phyloP scores from a whole-genome alignment of 306 rosid genomes.

The Castanea sativa region DNA sequence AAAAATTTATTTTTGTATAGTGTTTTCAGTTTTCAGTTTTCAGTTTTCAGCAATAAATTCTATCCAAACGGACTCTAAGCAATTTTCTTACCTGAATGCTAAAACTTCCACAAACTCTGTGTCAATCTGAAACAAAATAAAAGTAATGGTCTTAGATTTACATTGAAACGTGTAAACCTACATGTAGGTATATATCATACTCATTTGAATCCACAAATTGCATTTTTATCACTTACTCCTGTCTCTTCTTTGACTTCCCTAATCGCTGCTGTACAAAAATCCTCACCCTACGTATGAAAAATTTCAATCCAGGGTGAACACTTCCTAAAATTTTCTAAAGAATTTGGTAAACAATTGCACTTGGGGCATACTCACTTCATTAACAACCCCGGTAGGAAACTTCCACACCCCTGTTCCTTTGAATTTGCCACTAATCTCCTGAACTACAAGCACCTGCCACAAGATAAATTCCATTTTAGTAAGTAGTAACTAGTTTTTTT shows the following conservation, averaged over 20 bases:
- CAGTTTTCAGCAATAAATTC: no score
- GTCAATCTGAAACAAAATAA: slow-evolving; percentile 58
- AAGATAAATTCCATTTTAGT: slow-evolving; percentile 10
- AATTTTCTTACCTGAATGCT: slow-evolving; percentile 66
- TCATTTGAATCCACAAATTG: neutral
- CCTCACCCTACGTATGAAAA: slow-evolving; percentile 63
- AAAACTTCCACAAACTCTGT: slow-evolving; percentile 72
- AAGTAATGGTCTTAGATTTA: slow-evolving; percentile 14
- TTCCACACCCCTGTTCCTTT: slow-evolving; percentile 74
- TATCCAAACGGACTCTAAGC: no score
- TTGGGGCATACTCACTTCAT: slow-evolving; percentile 49
- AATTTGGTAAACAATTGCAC: neutral
- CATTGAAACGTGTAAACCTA: neutral
- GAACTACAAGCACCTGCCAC: slow-evolving; percentile 77
- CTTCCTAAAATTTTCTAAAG: neutral
- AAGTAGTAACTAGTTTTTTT: neutral
- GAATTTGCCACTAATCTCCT: slow-evolving; percentile 61
- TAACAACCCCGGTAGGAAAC: slow-evolving; percentile 76
- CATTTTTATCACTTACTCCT: slow-evolving; percentile 52
- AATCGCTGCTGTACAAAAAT: slow-evolving; percentile 64
- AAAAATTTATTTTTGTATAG: no score
- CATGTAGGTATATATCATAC: neutral
- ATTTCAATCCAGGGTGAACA: neutral
- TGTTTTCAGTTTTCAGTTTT: no score
- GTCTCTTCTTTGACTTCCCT: slow-evolving; percentile 96